A percentile compares a stretch with the other conserved stretches of the same genome.
Evolutionary conservation across 2,329 filamentous ascomycete species (phyloP).

Genomic region (Aureobasidium mangrovei): DNA sequence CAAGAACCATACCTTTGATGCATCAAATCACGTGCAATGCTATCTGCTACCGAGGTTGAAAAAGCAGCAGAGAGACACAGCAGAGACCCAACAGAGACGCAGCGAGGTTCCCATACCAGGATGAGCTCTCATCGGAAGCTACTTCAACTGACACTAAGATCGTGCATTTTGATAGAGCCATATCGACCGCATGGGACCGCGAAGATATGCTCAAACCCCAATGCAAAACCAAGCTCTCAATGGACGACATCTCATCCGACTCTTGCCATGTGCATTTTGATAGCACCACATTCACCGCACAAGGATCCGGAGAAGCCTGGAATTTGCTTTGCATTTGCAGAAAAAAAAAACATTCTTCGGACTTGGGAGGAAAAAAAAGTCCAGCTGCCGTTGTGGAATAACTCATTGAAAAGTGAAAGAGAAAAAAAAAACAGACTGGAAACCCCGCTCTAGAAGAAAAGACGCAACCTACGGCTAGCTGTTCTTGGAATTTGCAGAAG

Average conservation of each 20-base stretch:
- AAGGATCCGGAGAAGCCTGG: neutral
- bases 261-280: conserved; percentile 4
- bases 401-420: neutral
- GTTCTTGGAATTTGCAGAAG: conserved; percentile 1
- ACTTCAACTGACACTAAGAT: too few species aligned
- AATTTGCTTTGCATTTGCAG: neutral
- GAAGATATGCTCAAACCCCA: too few species aligned
- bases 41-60: neutral
- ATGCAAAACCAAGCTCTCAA: neutral
- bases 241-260: neutral
- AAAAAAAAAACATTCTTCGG: too few species aligned
- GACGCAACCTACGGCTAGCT: conserved; percentile 12
- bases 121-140: too few species aligned
- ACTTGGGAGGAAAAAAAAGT: too few species aligned
- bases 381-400: too few species aligned
- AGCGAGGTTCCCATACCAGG: too few species aligned
- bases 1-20: neutral
- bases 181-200: too few species aligned
- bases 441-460: conserved; percentile 6
- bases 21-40: neutral
- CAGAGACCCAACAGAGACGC: too few species aligned
- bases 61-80: too few species aligned
- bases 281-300: neutral
- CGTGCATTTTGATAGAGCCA: too few species aligned
- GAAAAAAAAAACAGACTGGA: conserved; percentile 3